Evolutionary conservation across 495 filamentous ascomycete genomes (phyloP).

Genomic region (Neurospora discreta): DNA sequence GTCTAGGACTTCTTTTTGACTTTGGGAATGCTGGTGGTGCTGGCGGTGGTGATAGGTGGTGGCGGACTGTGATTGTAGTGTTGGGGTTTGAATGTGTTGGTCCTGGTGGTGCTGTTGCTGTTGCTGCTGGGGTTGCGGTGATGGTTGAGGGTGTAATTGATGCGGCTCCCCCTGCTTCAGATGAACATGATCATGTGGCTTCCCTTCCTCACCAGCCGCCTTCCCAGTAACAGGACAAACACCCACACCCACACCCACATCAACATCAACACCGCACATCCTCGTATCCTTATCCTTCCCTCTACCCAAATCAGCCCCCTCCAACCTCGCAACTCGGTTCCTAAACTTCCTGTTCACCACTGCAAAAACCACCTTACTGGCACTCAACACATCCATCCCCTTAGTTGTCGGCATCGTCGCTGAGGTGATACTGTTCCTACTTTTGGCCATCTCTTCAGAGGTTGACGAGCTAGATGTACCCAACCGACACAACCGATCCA

Average conservation of each 20-base stretch:
- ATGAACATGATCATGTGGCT: neutral
- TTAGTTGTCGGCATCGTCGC: conserved; percentile 1
- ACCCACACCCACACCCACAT: neutral
- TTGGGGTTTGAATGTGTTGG: neutral
- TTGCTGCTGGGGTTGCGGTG: neutral
- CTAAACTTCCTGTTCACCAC: conserved; percentile 28
- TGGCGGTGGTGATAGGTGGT: neutral
- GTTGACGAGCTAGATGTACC: neutral
- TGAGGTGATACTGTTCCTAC: neutral
- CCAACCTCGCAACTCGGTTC: conserved; percentile 23
- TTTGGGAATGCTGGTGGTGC: neutral
- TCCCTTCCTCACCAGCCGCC: neutral
- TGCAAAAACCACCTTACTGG: conserved; percentile 28
- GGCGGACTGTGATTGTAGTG: neutral
- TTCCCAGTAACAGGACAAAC: neutral
- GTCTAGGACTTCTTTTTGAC: neutral
- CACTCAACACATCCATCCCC: conserved; percentile 23
- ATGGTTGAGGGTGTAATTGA: neutral
- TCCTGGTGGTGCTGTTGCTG: neutral
- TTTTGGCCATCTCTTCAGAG: neutral
- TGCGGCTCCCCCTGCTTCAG: neutral
- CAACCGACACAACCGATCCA: conserved; percentile 18
- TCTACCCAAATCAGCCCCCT: conserved; percentile 1
- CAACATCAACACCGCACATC: neutral
- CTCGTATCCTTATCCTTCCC: neutral